phyloP scores from a whole-genome alignment of 2,329 filamentous ascomycete species.

The Diaporthe helianthi region DNA sequence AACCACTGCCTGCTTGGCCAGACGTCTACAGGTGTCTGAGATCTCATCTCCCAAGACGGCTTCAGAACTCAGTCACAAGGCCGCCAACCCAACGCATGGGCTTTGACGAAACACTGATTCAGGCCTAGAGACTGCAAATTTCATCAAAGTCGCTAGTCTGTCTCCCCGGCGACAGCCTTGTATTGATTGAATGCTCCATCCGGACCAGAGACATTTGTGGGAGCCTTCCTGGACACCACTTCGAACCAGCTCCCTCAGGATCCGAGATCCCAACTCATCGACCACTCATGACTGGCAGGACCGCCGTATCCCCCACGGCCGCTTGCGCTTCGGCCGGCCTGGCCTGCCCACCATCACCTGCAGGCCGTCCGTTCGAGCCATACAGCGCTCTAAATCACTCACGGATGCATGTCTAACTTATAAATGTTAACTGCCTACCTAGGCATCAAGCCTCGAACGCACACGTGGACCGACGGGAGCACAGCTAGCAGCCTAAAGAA shows the following conservation, averaged over 20 bases:
- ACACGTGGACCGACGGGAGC: slow-evolving; percentile 4
- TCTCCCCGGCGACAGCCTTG: not conserved
- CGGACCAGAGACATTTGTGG: not conserved
- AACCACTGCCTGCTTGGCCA: not conserved
- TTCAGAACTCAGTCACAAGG: not conserved
- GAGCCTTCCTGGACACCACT: not conserved
- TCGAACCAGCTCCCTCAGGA: slow-evolving; percentile 16
- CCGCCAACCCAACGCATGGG: not conserved
- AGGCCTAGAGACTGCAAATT: not conserved
- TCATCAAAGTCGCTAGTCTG: not conserved
- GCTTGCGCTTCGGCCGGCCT: slow-evolving; percentile 23
- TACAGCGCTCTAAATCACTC: slow-evolving; percentile 19
- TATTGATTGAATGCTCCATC: not conserved
- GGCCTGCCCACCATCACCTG: slow-evolving; percentile 26
- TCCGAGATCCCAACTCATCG: slow-evolving; percentile 4
- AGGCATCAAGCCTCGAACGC: not conserved
- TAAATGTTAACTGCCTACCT: too few species aligned
- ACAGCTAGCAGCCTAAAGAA: slow-evolving; percentile 8
- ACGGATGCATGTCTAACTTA: not conserved
- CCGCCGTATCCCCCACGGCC: slow-evolving; percentile 5
- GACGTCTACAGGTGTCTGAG: not conserved
- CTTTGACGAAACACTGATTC: slow-evolving; percentile 4
- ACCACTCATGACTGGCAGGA: slow-evolving; percentile 2
- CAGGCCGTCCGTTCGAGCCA: slow-evolving; percentile 19
- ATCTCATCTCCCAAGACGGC: not conserved